These are phyloP conservation scores for Phytopythium oedochilum DNA, from an alignment of 352 stramenopile species.

Conservation along the genomic window DNA sequence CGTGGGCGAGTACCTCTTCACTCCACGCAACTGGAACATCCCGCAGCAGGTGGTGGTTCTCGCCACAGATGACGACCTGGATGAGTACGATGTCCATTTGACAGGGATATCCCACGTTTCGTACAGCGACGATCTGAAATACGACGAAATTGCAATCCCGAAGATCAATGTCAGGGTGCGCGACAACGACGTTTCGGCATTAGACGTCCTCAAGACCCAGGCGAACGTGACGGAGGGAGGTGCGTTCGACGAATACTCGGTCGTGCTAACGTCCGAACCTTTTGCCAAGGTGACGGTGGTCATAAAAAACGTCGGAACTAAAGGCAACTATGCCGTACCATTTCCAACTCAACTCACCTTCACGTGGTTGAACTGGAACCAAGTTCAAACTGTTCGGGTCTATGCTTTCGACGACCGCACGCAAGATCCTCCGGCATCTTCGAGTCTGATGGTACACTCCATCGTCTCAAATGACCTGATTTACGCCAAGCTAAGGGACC, in stretches of 20 bases:
- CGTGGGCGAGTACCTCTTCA: conserved; percentile 49
- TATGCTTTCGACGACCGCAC: conserved; percentile 57
- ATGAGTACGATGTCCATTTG: conserved; percentile 57
- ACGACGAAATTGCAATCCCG: conserved; percentile 51
- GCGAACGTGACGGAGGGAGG: conserved; percentile 47
- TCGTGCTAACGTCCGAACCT: conserved; percentile 55
- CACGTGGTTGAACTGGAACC: conserved; percentile 70
- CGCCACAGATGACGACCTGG: conserved; percentile 60
- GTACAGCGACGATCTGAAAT: conserved; percentile 67
- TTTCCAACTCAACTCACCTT: conserved; percentile 39
- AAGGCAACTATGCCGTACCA: conserved; percentile 36
- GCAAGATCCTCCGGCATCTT: conserved; percentile 37
- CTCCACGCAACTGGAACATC: conserved; percentile 56
- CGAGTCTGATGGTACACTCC: conserved; percentile 44
- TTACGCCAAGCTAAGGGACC: conserved; percentile 38
- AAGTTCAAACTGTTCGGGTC: conserved; percentile 44
- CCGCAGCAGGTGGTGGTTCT: conserved; percentile 43
- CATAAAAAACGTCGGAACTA: conserved; percentile 40
- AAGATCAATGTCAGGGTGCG: conserved; percentile 54
- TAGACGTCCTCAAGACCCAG: conserved; percentile 34
- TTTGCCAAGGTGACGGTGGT: conserved; percentile 59
- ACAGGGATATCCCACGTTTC: conserved; percentile 68
- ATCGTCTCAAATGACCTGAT: conserved; percentile 64
- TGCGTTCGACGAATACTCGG: conserved; percentile 33
- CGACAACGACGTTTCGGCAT: conserved; percentile 58